Base-by-base conservation (phyloP, 768 basidiomycete genomes). In the Inosperma sp. region DNA sequence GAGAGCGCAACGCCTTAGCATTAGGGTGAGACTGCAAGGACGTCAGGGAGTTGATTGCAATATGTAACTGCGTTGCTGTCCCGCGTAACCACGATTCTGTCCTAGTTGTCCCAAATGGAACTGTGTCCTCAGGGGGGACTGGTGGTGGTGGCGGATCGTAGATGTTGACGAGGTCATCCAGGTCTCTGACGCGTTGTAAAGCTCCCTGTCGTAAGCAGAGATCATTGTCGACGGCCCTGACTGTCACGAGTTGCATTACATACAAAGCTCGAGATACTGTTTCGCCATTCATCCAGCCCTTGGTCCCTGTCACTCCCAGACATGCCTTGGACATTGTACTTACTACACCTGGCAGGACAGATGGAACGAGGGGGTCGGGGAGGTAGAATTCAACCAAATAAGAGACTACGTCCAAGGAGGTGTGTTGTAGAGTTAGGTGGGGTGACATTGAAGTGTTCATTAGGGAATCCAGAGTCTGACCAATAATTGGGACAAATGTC, bases 331-430 rank as follows among this genome's bases (percentile, higher is more conserved):
- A 79, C 80, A 87, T 85, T 14, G 76, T 66, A 59, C 90, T 93
- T 53, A 91, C 77, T 26, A 87, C 77, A 1, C 94, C 94, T 1
- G 94, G 94, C 23, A 97, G 71, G 22, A 97, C 73, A 10, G 86
- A 81, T 7, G 85, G 84, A 17, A 75, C 49, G 4, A 81, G 56
- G 36, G 68, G 56, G 33, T 76, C 73, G n/a, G 81, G 78, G 54
- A 83, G 74, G 56, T 82, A 80, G 7, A 75, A 61, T 4, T 78
- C 72, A 51, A 93, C 62, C 27, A 93, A 65, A 12, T 79, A 58
- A 25, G 67, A 67, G 5, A 90, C 63, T 17, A 83, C 62, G 19
- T 80, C 72, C 16, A 95, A 72, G 10, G 87, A 86, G 3, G 74
- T 52, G 13, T 71, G 69, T 56, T 92, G 89, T 30, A 94, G 68